Base-by-base conservation (phyloP, 176 grass and related monocot species). In the Thalia dealbata region DNA sequence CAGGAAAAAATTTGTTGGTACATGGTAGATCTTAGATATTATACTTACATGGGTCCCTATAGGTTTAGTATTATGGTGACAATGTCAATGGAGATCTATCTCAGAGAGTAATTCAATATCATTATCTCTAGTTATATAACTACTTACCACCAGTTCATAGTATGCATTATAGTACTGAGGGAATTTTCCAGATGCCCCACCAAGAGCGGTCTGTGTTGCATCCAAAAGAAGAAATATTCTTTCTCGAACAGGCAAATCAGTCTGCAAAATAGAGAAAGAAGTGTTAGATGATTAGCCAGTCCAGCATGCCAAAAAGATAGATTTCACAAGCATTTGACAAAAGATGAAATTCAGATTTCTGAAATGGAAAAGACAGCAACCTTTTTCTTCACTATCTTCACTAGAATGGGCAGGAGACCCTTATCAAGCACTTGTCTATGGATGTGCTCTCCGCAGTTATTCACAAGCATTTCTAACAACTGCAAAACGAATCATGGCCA, bases 331-430 rank as follows among this genome's bases (percentile, higher is more conserved):
- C 6, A 69, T 12, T 19, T n/a, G n/a, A n/a, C n/a, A 2, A 44
- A 16, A 69, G 32, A 7, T 12, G 29, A 11, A 4, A 21, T 44
- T 42, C 2, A 55, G 8, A 6, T 38, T 61, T 60, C 22, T 27
- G 50, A 10, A 61, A 8, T 1, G 62, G 26, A 27, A 58, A 10
- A 64, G 18, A 76, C 26, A 38, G 72, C 21, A 7, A 99, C 95
- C 95, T 99, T 99, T 99, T 99, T 99, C 87, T 99, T 99, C 80
- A 99, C 95, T 65, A 93, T 99, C 81, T 99, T 99, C 44, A 93
- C 90, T 75, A 99, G 95, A 75, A 88, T 78, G 3, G 75, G 95
- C 52, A 99, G 90, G 88, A 99, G 68, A 1, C 79, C 83, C 73
- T 83, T 91, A 88, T 99, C 95, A 52, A 91, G 82, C 55, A 93